Evolutionary conservation across 2,329 filamentous ascomycete species (phyloP).

Genomic region (Phyllachora maydis): DNA sequence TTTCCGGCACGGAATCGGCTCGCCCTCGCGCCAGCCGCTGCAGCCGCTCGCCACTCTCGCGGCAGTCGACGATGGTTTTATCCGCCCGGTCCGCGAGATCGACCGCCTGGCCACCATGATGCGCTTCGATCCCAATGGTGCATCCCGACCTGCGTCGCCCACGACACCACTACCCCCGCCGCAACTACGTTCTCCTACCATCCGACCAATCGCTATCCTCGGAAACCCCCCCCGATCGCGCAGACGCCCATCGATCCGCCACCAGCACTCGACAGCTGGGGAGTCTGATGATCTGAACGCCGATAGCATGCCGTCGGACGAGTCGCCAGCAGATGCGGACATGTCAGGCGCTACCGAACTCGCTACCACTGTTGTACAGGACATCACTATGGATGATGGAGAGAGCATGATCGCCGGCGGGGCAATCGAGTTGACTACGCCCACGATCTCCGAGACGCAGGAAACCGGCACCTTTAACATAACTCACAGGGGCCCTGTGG

Average conservation of each 20-base stretch:
- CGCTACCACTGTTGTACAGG: conserved; percentile 66
- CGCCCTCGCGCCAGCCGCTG: conserved; percentile 15
- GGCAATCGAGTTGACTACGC: conserved; percentile 53
- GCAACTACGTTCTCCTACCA: conserved; percentile 34
- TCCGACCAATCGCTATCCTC: conserved; percentile 28
- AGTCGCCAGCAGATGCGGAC: conserved; percentile 53
- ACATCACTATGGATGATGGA: conserved; percentile 59
- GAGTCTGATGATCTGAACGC: conserved; percentile 74
- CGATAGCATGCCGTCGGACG: conserved; percentile 66
- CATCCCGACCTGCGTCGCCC: conserved; percentile 82
- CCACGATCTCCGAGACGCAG: conserved; percentile 65
- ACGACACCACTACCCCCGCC: conserved; percentile 61
- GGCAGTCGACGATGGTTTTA: conserved; percentile 43
- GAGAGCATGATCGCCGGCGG: conserved; percentile 61
- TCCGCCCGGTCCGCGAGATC: conserved; percentile 61
- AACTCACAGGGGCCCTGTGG: conserved; percentile 63
- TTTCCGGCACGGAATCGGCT: conserved; percentile 23
- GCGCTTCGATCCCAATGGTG: conserved; percentile 45
- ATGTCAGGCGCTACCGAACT: conserved; percentile 57
- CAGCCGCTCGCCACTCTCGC: conserved; percentile 39
- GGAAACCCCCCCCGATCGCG: conserved; percentile 33
- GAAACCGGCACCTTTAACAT: conserved; percentile 88
- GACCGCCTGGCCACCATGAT: conserved; percentile 74
- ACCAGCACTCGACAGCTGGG: conserved; percentile 65
- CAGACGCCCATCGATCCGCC: conserved; percentile 67